These are phyloP conservation scores for Davidsoniella eucalypti DNA, from an alignment of 2,329 filamentous ascomycete species.

Conservation along the genomic window DNA sequence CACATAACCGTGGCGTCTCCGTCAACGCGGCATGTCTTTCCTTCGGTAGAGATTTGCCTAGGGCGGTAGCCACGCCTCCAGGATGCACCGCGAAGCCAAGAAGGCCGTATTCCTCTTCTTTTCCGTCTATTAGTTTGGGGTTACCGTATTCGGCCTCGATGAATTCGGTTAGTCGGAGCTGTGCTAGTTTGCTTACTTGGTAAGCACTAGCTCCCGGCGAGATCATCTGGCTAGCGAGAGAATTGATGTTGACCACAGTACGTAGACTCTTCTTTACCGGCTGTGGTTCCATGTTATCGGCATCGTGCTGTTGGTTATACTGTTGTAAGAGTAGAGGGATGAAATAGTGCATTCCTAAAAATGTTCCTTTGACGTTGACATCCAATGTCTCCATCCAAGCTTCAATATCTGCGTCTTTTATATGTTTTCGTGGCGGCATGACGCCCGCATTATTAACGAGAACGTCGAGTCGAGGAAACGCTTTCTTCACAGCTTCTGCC, in stretches of 20 bases:
- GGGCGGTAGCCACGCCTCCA: conserved; percentile 23
- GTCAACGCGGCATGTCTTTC: conserved; percentile 14
- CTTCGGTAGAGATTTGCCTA: conserved; percentile 7
- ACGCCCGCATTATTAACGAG: conserved; percentile 29
- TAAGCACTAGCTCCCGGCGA: conserved; percentile 26
- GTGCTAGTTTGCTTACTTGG: conserved; percentile 30
- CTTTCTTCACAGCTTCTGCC: conserved; percentile 15
- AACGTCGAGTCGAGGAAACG: conserved; percentile 24
- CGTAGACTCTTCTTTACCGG: background rate
- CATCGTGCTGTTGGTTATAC: conserved; percentile 19
- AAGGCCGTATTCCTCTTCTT: conserved; percentile 21
- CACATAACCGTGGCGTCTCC: conserved; percentile 25
- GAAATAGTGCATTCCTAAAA: conserved; percentile 29
- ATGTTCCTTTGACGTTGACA: conserved; percentile 33
- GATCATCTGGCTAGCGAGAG: conserved; percentile 25
- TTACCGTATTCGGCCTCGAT: conserved; percentile 27
- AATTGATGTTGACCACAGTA: conserved; percentile 29
- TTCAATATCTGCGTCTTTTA: conserved; percentile 22
- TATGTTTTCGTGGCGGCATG: conserved; percentile 21
- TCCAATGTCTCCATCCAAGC: conserved; percentile 33
- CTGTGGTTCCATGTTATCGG: background rate
- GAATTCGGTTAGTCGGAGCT: conserved; percentile 32
- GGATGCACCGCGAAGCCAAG: conserved; percentile 26
- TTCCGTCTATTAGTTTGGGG: too few relatives aligned
- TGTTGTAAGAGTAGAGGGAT: conserved; percentile 28